Evolutionary conservation across 257 asterid genomes (phyloP).

Genomic region (Echium plantagineum): DNA sequence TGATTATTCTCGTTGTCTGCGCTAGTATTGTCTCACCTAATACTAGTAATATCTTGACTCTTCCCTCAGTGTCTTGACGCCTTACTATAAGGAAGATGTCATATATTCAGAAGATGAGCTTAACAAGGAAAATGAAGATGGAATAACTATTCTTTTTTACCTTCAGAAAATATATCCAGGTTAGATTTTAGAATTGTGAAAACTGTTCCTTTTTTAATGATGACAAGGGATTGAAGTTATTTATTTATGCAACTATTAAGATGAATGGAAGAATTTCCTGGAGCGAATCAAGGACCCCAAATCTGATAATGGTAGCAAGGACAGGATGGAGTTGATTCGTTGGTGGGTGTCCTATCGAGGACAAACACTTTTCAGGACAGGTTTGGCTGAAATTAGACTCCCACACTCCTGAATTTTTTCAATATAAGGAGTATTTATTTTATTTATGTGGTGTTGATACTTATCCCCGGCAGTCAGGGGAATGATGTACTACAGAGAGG

Average conservation of each 20-base stretch:
- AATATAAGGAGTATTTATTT: not conserved
- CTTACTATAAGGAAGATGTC: constrained; percentile 80
- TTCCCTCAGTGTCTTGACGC: constrained; percentile 76
- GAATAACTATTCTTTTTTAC: constrained; percentile 74
- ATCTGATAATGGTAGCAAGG: constrained; percentile 27
- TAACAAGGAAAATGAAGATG: constrained; percentile 86
- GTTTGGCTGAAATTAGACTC: constrained; percentile 24
- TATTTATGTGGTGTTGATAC: not conserved
- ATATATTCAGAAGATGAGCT: constrained; percentile 83
- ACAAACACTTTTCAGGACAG: constrained; percentile 97
- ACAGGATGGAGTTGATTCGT: constrained; percentile 51
- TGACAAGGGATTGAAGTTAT: not conserved
- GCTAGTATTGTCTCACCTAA: not conserved
- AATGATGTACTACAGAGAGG: constrained; percentile 90
- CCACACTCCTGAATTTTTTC: constrained; percentile 5
- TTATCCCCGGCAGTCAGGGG: constrained; percentile 62
- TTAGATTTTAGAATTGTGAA: constrained; percentile 11
- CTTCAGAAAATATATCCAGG: constrained; percentile 97
- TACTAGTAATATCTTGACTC: constrained; percentile 14
- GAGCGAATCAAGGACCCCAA: constrained; percentile 60
- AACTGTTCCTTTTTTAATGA: not conserved
- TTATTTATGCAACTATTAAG: constrained; percentile 25
- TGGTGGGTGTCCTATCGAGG: constrained; percentile 96
- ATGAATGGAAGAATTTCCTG: constrained; percentile 81
- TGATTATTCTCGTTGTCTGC: not conserved